Evolutionary conservation across 768 basidiomycete species (phyloP), one percentile per base, ranked within the genome.

Genomic region (Boletus reticuloceps): DNA sequence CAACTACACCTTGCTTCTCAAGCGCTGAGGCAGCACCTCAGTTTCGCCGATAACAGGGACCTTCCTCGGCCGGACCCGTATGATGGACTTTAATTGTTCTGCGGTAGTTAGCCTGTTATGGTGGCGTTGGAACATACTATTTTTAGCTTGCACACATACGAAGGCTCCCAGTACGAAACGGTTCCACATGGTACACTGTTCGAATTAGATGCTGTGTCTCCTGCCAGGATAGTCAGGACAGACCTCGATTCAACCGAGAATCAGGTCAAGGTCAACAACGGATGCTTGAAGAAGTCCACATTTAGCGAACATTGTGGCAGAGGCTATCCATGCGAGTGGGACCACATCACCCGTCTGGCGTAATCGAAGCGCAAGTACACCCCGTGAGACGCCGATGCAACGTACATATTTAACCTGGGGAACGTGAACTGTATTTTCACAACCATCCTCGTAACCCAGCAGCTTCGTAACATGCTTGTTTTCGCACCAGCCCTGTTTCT

Each of bases 41-140:
- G 41, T 19, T 60, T 57, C 42, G 43, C 58, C 1, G 68, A 69
- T 37, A 67, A 69, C 13, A 61, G 68, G n/a, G 43, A 61, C 44
- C 59, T 69, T 19, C 65, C 68, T 47, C 65, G 65, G 20, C 69
- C 68, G 17, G 63, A 71, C 48, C 68, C 56, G 11, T 71, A 69
- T 45, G 65, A 71, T 47, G 68, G 68, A 42, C 59, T 71, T 44
- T 69, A 47, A 69, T 51, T 22, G 17, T 20, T 39, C 17, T 20
- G 31, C 29, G 14, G 29, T 17, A 19, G 34, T 29, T 37, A 19
- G 56, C 29, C 19, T 13, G 49, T n/a, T n/a, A 29, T 38, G 8
- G 41, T 32, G n/a, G 34, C 34, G 25, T 27, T 50, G 8, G 8
- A 31, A 42, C 44, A 31, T 19, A 46, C 44, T 54, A 50, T 49